A percentile compares a stretch with the other conserved stretches of the same genome.
phyloP scores from a whole-genome alignment of 352 stramenopile genomes.

The Phytophthora macrochlamydospora region DNA sequence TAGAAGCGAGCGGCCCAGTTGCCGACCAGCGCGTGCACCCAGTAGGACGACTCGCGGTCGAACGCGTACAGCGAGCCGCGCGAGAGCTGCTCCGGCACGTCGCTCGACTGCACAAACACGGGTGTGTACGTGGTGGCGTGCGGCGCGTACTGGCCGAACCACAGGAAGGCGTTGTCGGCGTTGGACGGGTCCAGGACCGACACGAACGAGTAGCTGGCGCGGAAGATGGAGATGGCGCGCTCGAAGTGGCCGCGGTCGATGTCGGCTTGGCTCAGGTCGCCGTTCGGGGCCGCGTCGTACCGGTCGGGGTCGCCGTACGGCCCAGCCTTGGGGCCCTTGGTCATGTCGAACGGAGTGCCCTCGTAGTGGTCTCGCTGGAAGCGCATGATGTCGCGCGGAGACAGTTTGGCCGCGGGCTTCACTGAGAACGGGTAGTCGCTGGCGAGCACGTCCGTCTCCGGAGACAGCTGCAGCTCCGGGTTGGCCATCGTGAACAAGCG shows the following conservation, averaged over 20 bases:
- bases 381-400: constrained; percentile 87
- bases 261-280: constrained; percentile 56
- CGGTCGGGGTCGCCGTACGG: constrained; percentile 93
- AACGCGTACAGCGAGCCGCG: constrained; percentile 71
- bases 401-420: constrained; percentile 54
- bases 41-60: constrained; percentile 71
- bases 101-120: constrained; percentile 76
- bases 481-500: constrained; percentile 86
- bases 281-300: constrained; percentile 67
- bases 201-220: constrained; percentile 91
- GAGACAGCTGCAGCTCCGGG: constrained; percentile 69
- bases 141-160: constrained; percentile 92
- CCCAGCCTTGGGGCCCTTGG: constrained; percentile 68
- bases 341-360: constrained; percentile 92
- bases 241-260: constrained; percentile 79
- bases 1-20: constrained; percentile 88
- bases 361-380: constrained; percentile 95
- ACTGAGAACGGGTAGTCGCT: constrained; percentile 91
- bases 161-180: constrained; percentile 68
- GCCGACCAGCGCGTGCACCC: constrained; percentile 80
- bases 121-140: constrained; percentile 90
- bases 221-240: constrained; percentile 94
- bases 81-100: constrained; percentile 53
- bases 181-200: constrained; percentile 67
- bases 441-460: constrained; percentile 73